phyloP scores from a whole-genome alignment of 305 asterid species.

The Salvia sclarea region DNA sequence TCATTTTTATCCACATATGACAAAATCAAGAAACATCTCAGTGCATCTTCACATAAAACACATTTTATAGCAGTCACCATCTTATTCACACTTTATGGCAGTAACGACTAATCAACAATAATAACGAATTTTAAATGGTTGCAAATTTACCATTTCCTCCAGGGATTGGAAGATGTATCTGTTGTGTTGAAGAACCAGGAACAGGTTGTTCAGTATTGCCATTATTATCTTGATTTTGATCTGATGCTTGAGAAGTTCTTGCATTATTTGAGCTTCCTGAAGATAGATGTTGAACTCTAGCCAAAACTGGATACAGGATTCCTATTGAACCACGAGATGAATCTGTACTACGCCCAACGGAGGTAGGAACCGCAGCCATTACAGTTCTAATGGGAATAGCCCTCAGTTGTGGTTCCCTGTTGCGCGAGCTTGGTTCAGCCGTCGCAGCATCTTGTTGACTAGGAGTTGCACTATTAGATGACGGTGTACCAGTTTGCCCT shows the following conservation, averaged over 20 bases:
- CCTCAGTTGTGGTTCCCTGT: constrained; percentile 54
- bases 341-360: constrained; percentile 51
- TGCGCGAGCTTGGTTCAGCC: constrained; percentile 40
- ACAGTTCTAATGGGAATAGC: constrained; percentile 69
- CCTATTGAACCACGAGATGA: constrained; percentile 70
- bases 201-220: constrained; percentile 39
- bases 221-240: constrained; percentile 41
- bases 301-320: constrained; percentile 72
- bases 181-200: constrained; percentile 47
- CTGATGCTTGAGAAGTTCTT: constrained; percentile 54
- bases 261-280: constrained; percentile 42
- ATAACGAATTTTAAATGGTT: not conserved
- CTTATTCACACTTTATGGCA: constrained; percentile 13
- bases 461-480: constrained; percentile 44
- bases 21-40: not conserved
- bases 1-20: not conserved
- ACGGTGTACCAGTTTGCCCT: constrained; percentile 51
- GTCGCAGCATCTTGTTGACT: constrained; percentile 46
- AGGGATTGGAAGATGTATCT: constrained; percentile 38
- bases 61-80: not conserved
- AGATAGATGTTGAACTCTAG: constrained; percentile 62
- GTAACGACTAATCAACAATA: constrained; percentile 12
- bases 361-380: constrained; percentile 57
- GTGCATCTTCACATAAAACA: not conserved
- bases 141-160: constrained; percentile 46